Evolutionary conservation across 1,284 basidiomycete species (phyloP), one percentile per base, ranked within the genome.

Genomic region (Cryptococcus sp.): DNA sequence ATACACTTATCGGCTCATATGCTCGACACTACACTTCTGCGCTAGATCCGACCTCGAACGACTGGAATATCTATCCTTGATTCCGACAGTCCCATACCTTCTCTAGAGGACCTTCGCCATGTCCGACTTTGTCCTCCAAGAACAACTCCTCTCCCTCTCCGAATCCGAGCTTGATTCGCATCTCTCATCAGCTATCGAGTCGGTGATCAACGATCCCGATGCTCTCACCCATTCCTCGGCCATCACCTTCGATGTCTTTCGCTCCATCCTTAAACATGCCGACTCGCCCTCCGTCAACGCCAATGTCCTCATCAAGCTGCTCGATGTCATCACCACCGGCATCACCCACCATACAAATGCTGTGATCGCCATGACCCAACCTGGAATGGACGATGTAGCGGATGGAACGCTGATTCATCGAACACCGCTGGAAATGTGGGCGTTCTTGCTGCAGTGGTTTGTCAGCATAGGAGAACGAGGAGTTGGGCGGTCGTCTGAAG

Each of bases 391-490:
- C 26, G 59, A 83, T 19, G 85, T 88, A 47, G 82, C 84, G 53
- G 80, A 86, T 40, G 78, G 79, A 0, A 82, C 84, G 51, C 75
- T 81, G 57, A 69, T 78, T 0, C 88, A 91, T 72, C 85, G 84
- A 65, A 63, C 69, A 1, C 81, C 87, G 0, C 75, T 95, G 43
- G 92, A 95, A 69, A 83, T 86, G 76, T 94, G 88, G 69, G 85
- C 85, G 3, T 95, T 94, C 66, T 75, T 94, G 19, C 71, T 94
- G 7, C 78, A 84, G 56, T 94, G 89, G 89, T 90, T 90, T 63
- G 84, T 87, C 19, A 73, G 74, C 16, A 82, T 81, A 0, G 85
- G 83, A 1, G 88, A 93, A 70, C 84, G 83, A 56, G 80, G 84
- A 47, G 84, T 83, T 46, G 74, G 75, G 3, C 72, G 76, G 45